A percentile compares a stretch with the other conserved stretches of the same genome.
These are phyloP conservation scores for Ziziphus jujuba DNA, from an alignment of 306 rosid species.

Conservation along the genomic window DNA sequence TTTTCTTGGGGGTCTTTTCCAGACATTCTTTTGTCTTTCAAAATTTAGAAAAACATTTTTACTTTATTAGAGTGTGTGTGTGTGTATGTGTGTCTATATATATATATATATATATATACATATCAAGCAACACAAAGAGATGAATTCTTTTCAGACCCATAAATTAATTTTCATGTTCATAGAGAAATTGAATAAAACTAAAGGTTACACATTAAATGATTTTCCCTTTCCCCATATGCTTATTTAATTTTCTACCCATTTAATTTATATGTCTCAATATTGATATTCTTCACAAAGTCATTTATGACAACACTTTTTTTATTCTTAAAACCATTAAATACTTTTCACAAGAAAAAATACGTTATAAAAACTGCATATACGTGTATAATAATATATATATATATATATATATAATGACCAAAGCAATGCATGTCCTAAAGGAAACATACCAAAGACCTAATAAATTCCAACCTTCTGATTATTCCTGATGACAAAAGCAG, in stretches of 20 bases:
- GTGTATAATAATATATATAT: neutral
- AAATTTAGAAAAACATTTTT: neutral
- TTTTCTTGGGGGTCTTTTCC: slow-evolving; percentile 36
- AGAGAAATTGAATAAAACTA: too few relatives aligned
- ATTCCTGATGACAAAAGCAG: slow-evolving; percentile 21
- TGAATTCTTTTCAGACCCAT: too few relatives aligned
- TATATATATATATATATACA: too few relatives aligned
- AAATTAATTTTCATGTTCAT: too few relatives aligned
- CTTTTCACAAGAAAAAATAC: neutral
- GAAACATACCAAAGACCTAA: slow-evolving; percentile 21
- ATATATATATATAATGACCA: slow-evolving; percentile 28
- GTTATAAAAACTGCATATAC: too few relatives aligned
- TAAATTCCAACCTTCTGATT: slow-evolving; percentile 19
- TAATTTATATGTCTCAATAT: too few relatives aligned
- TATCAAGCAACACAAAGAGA: too few relatives aligned
- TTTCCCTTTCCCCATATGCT: too few relatives aligned
- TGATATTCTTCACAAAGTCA: neutral
- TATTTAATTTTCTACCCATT: neutral
- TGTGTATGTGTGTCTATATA: too few relatives aligned
- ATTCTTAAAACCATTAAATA: neutral
- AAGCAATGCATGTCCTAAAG: slow-evolving; percentile 35
- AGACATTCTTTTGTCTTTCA: slow-evolving; percentile 57
- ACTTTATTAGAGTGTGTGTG: too few relatives aligned
- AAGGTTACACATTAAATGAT: too few relatives aligned
- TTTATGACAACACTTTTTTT: too few relatives aligned